These are phyloP conservation scores for Cladosporium cucumerinum DNA, from an alignment of 2,329 filamentous ascomycete genomes.

Conservation along the genomic window DNA sequence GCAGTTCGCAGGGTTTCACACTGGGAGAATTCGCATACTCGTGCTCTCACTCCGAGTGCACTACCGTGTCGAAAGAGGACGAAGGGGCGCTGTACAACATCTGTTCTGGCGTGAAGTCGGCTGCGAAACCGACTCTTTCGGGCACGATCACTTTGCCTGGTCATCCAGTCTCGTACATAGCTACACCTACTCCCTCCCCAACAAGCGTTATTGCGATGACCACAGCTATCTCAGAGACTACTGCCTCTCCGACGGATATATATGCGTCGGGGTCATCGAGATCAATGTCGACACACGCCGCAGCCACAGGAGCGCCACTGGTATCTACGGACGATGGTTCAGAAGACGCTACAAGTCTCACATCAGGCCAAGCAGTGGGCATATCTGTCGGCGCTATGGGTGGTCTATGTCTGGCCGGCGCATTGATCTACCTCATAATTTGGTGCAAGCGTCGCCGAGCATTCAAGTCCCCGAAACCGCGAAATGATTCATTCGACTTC, in stretches of 20 bases:
- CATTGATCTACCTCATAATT: conserved; percentile 22
- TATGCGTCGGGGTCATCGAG: conserved; percentile 13
- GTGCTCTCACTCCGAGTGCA: conserved; percentile 21
- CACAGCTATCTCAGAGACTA: not conserved
- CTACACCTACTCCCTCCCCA: not conserved
- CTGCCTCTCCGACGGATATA: not conserved
- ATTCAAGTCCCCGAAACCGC: conserved; percentile 14
- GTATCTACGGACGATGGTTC: not conserved
- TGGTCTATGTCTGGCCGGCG: conserved; percentile 25
- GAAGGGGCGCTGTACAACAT: conserved; percentile 25
- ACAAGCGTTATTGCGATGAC: not conserved
- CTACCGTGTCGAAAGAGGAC: conserved; percentile 9
- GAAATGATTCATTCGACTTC: conserved; percentile 33
- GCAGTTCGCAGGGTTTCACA: conserved; percentile 31
- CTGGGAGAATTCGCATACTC: conserved; percentile 32
- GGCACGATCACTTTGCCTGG: conserved; percentile 23
- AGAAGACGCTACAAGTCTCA: conserved; percentile 23
- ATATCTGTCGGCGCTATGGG: conserved; percentile 33
- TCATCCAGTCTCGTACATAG: conserved; percentile 13
- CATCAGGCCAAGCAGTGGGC: conserved; percentile 33
- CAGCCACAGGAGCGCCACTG: not conserved
- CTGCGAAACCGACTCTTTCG: conserved; percentile 29
- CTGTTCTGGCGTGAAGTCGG: conserved; percentile 25
- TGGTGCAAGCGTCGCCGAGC: conserved; percentile 24
- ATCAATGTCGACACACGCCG: not conserved